Base-by-base conservation (phyloP, 768 basidiomycete genomes). In the Rhodosporidiobolus odoratus region DNA sequence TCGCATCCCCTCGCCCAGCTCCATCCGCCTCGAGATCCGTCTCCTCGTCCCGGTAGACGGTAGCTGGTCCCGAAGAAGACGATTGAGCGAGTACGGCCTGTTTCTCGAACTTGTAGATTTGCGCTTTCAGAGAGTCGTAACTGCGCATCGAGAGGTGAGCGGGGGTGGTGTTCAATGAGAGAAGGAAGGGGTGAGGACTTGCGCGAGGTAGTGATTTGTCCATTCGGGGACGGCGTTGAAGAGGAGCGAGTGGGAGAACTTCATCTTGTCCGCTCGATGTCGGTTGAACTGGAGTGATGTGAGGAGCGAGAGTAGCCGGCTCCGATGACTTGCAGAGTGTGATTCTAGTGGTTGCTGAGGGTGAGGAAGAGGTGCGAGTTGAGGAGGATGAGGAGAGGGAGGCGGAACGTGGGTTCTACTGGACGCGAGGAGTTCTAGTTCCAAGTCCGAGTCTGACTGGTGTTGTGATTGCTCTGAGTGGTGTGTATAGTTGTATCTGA, bases 201-300 rank as follows among this genome's bases (percentile, higher is more conserved):
- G 92, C 87, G 88, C 85, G 54, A 94, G 90, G 78, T 94, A 94
- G 59, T 92, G 88, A 71, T 91, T 89, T 88, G 89, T 90, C 91
- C 91, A 93, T 60, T 94, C 91, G 0, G 91, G 83, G 34, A 92
- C 89, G 4, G 91, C 89, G 75, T 94, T 94, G 81, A 93, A 93
- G 79, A 91, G 90, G 77, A 93, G 84, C 15, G 90, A 89, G 57
- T 79, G 76, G 48, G 77, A 78, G 67, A 65, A 75, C 66, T 73
- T 75, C 72, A 77, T 76, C 71, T 17, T 66, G 58, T n/a, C 37
- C 7, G 48, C 9, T 50, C 48, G 12, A n/a, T 10, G 21, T 50
- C 12, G 12, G 27, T 19, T n/a, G 48, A 23, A 23, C 27, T 9
- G 21, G 48, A 50, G 48, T 45, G 43, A 45, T 45, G 21, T 10